phyloP scores from a whole-genome alignment of 495 filamentous ascomycete species.

The Xylaria acuta region DNA sequence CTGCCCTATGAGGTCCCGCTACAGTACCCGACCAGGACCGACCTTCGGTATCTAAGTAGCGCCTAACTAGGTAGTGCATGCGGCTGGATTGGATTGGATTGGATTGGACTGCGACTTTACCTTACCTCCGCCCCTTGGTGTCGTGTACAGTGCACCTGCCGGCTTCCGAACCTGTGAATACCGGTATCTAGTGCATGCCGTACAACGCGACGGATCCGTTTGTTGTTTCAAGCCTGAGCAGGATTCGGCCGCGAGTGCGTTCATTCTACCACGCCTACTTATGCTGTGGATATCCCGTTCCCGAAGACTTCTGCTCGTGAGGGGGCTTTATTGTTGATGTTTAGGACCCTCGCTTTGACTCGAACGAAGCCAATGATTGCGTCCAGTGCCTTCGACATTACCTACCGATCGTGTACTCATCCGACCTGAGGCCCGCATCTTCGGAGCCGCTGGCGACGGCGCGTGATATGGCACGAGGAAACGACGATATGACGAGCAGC shows the following conservation, averaged over 20 bases:
- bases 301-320: not conserved
- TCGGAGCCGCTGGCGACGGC: constrained; percentile 17
- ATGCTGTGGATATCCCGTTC: not conserved
- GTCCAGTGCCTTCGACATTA: not conserved
- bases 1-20: not conserved
- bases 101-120: not conserved
- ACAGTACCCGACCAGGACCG: not conserved
- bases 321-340: not conserved
- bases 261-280: no score
- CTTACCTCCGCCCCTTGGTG: not conserved
- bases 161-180: not conserved
- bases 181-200: constrained; percentile 8
- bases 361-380: constrained; percentile 13
- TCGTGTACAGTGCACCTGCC: not conserved
- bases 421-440: constrained; percentile 10
- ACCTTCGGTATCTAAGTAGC: not conserved
- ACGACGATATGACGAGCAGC: constrained; percentile 27
- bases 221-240: constrained; percentile 1
- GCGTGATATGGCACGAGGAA: constrained; percentile 15
- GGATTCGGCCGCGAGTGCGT: not conserved
- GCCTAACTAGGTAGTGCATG: not conserved
- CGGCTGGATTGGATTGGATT: no score
- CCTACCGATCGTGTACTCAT: constrained; percentile 5
- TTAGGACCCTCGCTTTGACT: not conserved
- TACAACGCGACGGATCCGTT: not conserved